These are phyloP conservation scores for Lentinula aciculospora DNA, from an alignment of 768 basidiomycete genomes.

Conservation along the genomic window DNA sequence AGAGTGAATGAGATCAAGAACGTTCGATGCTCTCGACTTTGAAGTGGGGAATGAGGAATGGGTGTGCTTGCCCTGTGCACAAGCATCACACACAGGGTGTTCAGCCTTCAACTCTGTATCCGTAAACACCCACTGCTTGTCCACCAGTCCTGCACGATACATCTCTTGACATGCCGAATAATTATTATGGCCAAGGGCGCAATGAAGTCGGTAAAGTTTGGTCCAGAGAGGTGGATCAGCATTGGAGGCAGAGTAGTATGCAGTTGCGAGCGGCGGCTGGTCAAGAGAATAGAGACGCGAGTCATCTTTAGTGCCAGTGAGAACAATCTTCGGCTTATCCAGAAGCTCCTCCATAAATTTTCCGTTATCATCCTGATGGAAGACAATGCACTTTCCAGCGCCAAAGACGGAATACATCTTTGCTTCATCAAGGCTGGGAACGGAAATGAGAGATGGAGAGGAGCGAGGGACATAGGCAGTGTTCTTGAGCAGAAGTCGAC, in stretches of 20 bases:
- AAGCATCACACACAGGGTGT: too few relatives aligned
- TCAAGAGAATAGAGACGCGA: constrained; percentile 12
- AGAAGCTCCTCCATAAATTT: constrained; percentile 4
- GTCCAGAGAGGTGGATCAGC: background rate
- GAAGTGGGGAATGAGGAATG: constrained; percentile 11
- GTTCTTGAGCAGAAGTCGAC: too few relatives aligned
- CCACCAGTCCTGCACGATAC: constrained; percentile 6
- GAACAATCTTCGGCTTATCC: too few relatives aligned
- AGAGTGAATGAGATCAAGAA: constrained; percentile 21
- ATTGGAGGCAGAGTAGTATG: background rate
- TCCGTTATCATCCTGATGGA: constrained; percentile 9
- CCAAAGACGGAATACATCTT: constrained; percentile 11
- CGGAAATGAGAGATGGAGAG: constrained; percentile 10
- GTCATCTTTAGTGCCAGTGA: constrained; percentile 3
- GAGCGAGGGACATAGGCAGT: constrained; percentile 11
- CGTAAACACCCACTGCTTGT: constrained; percentile 2
- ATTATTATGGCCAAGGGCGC: too few relatives aligned
- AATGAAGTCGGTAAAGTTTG: constrained; percentile 9
- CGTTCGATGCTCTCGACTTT: constrained; percentile 4
- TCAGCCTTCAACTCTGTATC: constrained; percentile 8
- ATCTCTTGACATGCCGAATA: constrained; percentile 4
- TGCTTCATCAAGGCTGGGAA: constrained; percentile 10
- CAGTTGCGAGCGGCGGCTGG: background rate
- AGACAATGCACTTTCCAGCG: constrained; percentile 7
- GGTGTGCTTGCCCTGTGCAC: constrained; percentile 12